Evolutionary conservation across 345 rosid genomes (phyloP).

Genomic region (Populus pruinosa): DNA sequence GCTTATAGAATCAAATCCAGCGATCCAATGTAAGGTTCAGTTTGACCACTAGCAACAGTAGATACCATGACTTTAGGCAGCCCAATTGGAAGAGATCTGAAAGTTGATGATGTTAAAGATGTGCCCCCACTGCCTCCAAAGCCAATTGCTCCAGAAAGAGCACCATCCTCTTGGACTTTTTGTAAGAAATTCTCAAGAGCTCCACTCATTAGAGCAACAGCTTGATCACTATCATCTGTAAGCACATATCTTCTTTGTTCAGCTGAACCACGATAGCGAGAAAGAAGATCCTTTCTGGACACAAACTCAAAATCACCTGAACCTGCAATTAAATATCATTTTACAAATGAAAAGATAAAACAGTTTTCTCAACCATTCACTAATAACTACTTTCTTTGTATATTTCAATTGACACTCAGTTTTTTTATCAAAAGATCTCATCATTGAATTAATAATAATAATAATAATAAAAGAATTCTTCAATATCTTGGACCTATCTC

Average conservation of each 20-base stretch:
- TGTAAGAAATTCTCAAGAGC: constrained; percentile 56
- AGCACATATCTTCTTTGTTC: constrained; percentile 25
- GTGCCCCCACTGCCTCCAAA: constrained; percentile 94
- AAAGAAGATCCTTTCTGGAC: constrained; percentile 51
- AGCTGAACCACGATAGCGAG: constrained; percentile 32
- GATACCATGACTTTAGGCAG: constrained; percentile 81
- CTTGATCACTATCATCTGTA: constrained; percentile 66
- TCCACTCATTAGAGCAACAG: constrained; percentile 64
- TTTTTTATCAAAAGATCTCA: too few relatives aligned
- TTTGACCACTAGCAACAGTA: constrained; percentile 87
- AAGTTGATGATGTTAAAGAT: constrained; percentile 66
- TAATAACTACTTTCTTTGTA: too few relatives aligned
- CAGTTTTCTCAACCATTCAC: too few relatives aligned
- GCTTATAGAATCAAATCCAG: constrained; percentile 63
- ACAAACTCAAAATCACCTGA: constrained; percentile 50
- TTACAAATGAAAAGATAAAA: too few relatives aligned
- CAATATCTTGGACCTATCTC: too few relatives aligned
- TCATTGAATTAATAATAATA: too few relatives aligned
- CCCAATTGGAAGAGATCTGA: constrained; percentile 69
- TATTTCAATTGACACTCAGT: too few relatives aligned
- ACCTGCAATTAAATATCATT: constrained; percentile 31
- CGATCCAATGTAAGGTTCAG: constrained; percentile 74
- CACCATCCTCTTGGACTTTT: constrained; percentile 26
- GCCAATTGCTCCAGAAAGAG: constrained; percentile 66
- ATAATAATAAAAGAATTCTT: too few relatives aligned